Evolutionary conservation across 2,329 filamentous ascomycete species (phyloP).

Genomic region (Graphium sp.): DNA sequence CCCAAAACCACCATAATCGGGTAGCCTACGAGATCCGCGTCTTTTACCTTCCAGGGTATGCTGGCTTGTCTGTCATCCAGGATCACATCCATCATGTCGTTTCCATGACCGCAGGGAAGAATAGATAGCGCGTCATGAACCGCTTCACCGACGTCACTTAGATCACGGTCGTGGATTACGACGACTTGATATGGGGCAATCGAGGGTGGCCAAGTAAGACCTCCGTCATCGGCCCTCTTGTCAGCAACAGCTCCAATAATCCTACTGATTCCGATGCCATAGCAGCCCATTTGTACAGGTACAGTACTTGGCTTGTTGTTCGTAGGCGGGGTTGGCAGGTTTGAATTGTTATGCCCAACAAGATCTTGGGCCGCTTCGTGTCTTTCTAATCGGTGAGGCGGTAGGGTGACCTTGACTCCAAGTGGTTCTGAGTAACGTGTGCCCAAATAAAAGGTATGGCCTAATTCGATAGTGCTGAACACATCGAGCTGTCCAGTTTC

Average conservation of each 20-base stretch:
- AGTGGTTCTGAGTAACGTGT: constrained; percentile 73
- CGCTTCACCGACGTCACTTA: constrained; percentile 28
- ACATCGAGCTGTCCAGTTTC: constrained; percentile 41
- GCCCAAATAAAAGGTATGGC: constrained; percentile 88
- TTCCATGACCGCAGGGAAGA: constrained; percentile 2
- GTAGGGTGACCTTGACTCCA: constrained; percentile 37
- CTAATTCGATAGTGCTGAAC: constrained; percentile 69
- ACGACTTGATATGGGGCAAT: constrained; percentile 75
- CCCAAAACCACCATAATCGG: constrained; percentile 71
- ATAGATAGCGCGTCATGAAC: constrained; percentile 46
- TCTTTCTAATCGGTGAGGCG: no score
- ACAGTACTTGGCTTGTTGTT: constrained; percentile 12
- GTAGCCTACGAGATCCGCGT: constrained; percentile 82
- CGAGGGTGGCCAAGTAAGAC: constrained; percentile 72
- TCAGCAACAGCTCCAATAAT: constrained; percentile 79
- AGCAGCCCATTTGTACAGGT: constrained; percentile 83
- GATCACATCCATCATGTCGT: constrained; percentile 37
- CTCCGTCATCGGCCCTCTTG: constrained; percentile 50
- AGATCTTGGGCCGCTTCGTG: no score
- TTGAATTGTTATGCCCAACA: no score
- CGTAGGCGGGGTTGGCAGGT: constrained; percentile 1
- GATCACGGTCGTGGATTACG: constrained; percentile 36
- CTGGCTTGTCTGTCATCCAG: constrained; percentile 56
- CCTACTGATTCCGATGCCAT: constrained; percentile 85
- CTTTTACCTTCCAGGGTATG: constrained; percentile 73